phyloP scores from a whole-genome alignment of 306 rosid species.

The Hippophae rhamnoides region DNA sequence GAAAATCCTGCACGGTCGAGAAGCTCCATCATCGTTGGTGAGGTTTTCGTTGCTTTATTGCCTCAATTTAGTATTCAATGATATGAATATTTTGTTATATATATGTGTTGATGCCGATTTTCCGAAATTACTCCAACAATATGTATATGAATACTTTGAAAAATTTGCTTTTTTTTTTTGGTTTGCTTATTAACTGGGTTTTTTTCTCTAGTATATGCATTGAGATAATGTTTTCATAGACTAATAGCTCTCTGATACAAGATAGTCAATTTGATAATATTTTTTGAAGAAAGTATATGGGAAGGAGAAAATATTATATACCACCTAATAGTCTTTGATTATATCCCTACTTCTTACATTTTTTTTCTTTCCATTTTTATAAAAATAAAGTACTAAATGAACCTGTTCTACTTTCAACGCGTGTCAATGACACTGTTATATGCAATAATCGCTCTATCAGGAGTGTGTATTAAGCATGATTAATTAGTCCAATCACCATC shows the following conservation, averaged over 20 bases:
- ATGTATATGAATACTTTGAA: too few relatives aligned
- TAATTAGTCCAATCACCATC: constrained; percentile 8
- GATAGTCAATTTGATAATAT: constrained; percentile 1
- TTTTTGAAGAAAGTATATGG: neutral
- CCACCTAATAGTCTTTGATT: neutral
- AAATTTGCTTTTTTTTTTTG: neutral
- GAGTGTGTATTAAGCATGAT: constrained; percentile 2
- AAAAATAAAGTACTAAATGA: too few relatives aligned
- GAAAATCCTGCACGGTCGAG: constrained; percentile 30
- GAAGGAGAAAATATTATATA: neutral
- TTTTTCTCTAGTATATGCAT: neutral
- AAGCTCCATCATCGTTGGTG: constrained; percentile 31
- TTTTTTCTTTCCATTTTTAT: too few relatives aligned
- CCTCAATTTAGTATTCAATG: neutral
- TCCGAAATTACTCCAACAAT: too few relatives aligned
- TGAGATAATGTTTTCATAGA: neutral
- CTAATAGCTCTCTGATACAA: neutral
- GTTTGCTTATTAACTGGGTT: neutral
- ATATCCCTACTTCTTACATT: too few relatives aligned
- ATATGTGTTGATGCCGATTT: too few relatives aligned
- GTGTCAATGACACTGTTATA: too few relatives aligned
- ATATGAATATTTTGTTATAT: neutral
- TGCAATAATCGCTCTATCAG: too few relatives aligned
- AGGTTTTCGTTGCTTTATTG: constrained; percentile 20
- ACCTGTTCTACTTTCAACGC: too few relatives aligned